Evolutionary conservation across 257 asterid species (phyloP), one percentile per base, ranked within the genome.

Genomic region (Scutellaria barbata): DNA sequence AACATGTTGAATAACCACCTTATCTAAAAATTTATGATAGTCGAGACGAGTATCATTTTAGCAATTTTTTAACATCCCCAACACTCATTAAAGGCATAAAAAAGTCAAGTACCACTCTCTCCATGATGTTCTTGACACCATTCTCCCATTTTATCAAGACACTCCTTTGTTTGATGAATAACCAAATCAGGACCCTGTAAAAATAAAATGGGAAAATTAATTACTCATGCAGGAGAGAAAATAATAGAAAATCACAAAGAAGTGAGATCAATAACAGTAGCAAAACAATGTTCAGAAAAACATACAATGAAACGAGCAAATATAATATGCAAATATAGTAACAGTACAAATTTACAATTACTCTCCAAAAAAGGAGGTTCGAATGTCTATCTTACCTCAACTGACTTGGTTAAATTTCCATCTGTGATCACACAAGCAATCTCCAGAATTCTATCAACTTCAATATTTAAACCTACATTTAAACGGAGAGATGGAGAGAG

Each of bases 101-200:
- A 30, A 72, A 76, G 75, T 71, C 46, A 70, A 85, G 71, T 81
- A 91, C 99, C 98, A 84, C 98, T 94, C 61, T 83, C 88, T 56
- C 73, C 74, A 80, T 91, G 99, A 83, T 94, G 99, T 68, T 84
- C 83, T 80, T 88, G 96, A 82, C 99, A 94, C 99, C 99, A 94
- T 75, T 89, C 88, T 63, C 98, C 98, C 99, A 94, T 94, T 70
- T 80, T 79, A 76, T 89, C 95, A 72, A 94, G 82, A 62, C 96
- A 89, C 80, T 91, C 96, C 78, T 82, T 84, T 30, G 86, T 42
- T 84, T 91, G 99, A 81, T 85, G 87, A 72, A 94, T 94, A 79
- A 94, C 88, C 83, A 94, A 80, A 82, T 91, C 94, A 63, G 99
- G 99, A 45, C 98, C 98, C 99, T 95, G 59, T 6, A 50, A 71